Evolutionary conservation across 2,329 filamentous ascomycete genomes (phyloP), one percentile per base, ranked within the genome.

Genomic region (Arthroderma uncinatum): DNA sequence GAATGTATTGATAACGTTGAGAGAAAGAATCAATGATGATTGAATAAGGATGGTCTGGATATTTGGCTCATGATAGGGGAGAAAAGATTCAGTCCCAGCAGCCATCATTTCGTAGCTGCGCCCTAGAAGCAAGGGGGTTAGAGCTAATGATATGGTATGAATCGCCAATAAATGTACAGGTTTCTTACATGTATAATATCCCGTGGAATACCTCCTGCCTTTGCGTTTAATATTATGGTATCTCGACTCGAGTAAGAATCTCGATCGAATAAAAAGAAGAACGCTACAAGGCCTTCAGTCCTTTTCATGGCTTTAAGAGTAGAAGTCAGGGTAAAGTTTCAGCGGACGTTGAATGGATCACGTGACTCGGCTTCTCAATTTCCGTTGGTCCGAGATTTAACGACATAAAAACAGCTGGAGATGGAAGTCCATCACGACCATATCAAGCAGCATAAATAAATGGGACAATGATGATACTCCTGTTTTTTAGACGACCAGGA

Each of bases 11-110:
- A 80, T 62, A 4, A 78, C 47, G 61, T 87, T 87, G 47, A 87
- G 76, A 0, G 81, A 66, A 0, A 88, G 65, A 0, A 89, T 67
- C 62, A 90, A 84, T 0, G 81, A 82, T 0, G 83, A 72, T 3
- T 80, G 75, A 44, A 79, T 76, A 1, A 89, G 75, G 48, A 89
- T 78, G 0, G 75, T 78, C 7, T 71, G 61, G 16, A 88, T 82
- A 0, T 69, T 69, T 0, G 84, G 83, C 63, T 87, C 84, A 57
- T 84, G 77, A 65, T 87, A 88, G 0, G 81, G 73, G 25, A 80
- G 65, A 42, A 64, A 65, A 56, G 66, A 53, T 30, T 64, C 60
- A 5, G 10, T 12, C 4, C 19, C 19, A 23, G 14, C 40, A 14
- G 23, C 19, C 12, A n/a, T 28, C 19, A 25, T 47, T 12, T 21